These are phyloP conservation scores for Leccinum longicurvipes DNA, from an alignment of 768 basidiomycete species.

Conservation along the genomic window DNA sequence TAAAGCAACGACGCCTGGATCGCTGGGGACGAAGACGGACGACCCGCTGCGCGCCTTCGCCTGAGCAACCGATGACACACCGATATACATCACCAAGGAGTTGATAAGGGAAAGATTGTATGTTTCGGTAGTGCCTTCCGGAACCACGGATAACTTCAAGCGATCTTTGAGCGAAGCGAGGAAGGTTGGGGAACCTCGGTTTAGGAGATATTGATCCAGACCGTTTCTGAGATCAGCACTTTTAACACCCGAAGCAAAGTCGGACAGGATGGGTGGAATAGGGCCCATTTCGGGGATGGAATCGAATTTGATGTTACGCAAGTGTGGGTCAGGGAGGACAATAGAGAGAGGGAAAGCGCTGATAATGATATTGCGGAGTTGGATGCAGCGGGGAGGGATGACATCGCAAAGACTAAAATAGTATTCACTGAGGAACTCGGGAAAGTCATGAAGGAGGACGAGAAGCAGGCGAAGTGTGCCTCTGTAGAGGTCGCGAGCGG, in stretches of 20 bases:
- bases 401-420: slow-evolving; percentile 94
- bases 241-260: slow-evolving; percentile 83
- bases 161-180: slow-evolving; percentile 77
- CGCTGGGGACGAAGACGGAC: slow-evolving; percentile 74
- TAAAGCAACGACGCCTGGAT: slow-evolving; percentile 82
- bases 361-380: slow-evolving; percentile 94
- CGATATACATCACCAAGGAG: slow-evolving; percentile 92
- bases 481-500: slow-evolving; percentile 84
- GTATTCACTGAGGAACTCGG: slow-evolving; percentile 95
- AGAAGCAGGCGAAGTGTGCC: slow-evolving; percentile 88
- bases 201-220: slow-evolving; percentile 83
- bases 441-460: slow-evolving; percentile 97
- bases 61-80: slow-evolving; percentile 89
- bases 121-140: slow-evolving; percentile 49
- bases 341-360: slow-evolving; percentile 88
- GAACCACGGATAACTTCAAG: slow-evolving; percentile 48
- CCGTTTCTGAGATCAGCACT: slow-evolving; percentile 72
- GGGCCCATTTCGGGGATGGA: slow-evolving; percentile 86
- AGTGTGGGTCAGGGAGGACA: slow-evolving; percentile 81
- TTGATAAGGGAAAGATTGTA: slow-evolving; percentile 93
- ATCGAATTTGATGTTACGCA: slow-evolving; percentile 71
- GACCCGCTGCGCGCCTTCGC: slow-evolving; percentile 82
- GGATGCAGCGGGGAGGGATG: slow-evolving; percentile 90
- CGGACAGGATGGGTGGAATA: slow-evolving; percentile 87
- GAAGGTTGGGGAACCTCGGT: slow-evolving; percentile 68